Percentiles rank a stretch among this genome's conserved stretches.
Conservation (phyloP, 148 eudicot species). For the Linanthus parryae region DNA sequence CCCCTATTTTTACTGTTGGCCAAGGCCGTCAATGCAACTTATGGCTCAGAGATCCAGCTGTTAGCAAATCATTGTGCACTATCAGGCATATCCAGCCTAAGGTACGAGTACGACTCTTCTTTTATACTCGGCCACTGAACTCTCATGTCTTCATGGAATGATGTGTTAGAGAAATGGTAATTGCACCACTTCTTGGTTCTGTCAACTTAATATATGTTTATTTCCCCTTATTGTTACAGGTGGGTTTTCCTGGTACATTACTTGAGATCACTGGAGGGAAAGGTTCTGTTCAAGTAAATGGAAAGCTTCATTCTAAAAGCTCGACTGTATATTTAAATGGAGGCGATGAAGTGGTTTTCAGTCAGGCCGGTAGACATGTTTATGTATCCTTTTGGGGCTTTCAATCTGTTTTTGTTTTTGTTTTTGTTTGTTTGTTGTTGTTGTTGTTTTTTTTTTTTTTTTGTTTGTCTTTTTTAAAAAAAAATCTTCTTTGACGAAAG, state of each 20-base stretch:
- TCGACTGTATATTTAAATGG: constrained; percentile 45
- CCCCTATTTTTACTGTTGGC: constrained; percentile 70
- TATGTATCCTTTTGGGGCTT: constrained; percentile 88
- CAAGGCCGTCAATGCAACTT: constrained; percentile 75
- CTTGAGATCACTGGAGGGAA: constrained; percentile 75
- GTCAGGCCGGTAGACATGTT: constrained; percentile 61
- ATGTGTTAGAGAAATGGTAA: too few species aligned
- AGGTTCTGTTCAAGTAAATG: constrained; percentile 74
- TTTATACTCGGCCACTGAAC: background rate
- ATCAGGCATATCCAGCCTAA: constrained; percentile 59
- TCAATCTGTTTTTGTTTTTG: background rate
- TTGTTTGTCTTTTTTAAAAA: too few species aligned
- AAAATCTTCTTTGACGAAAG: too few species aligned
- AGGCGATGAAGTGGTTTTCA: constrained; percentile 86
- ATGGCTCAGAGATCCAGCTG: constrained; percentile 52
- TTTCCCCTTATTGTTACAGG: constrained; percentile 33
- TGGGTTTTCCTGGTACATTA: constrained; percentile 39
- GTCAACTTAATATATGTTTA: constrained; percentile 2
- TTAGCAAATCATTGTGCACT: constrained; percentile 67
- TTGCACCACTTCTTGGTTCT: background rate
- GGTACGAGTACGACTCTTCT: constrained; percentile 43
- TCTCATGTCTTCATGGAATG: background rate
- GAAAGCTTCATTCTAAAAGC: constrained; percentile 46
- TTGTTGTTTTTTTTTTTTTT: too few species aligned
- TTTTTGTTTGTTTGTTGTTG: too few species aligned